Conservation (phyloP, 2,329 filamentous ascomycete genomes). For the Cytospora mali region DNA sequence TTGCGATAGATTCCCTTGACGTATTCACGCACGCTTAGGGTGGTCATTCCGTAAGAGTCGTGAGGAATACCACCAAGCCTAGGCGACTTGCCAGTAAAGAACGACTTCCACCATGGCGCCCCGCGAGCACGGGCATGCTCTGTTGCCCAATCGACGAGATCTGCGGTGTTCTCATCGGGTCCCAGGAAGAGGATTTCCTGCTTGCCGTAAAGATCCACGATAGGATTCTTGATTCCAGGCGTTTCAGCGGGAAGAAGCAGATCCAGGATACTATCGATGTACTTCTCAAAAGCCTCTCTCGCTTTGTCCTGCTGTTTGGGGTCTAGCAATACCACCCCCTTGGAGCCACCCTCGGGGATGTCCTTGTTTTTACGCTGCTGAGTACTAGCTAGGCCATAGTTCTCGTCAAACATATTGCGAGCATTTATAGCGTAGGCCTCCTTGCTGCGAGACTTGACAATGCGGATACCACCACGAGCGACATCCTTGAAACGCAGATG, state of each 20-base stretch:
- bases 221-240: slow-evolving; percentile 97
- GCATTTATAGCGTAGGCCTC: slow-evolving; percentile 97
- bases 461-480: slow-evolving; percentile 93
- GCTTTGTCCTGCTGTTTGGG: slow-evolving; percentile 92
- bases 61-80: slow-evolving; percentile 96
- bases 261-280: slow-evolving; percentile 98
- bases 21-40: slow-evolving; percentile 92
- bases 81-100: slow-evolving; percentile 98
- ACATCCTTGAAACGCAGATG: slow-evolving; percentile 98
- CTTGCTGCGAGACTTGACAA: slow-evolving; percentile 96
- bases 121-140: slow-evolving; percentile 85
- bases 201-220: slow-evolving; percentile 93
- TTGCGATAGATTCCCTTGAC: slow-evolving; percentile 97
- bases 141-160: slow-evolving; percentile 98
- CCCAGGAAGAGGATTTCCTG: slow-evolving; percentile 98
- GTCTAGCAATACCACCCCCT: slow-evolving; percentile 95
- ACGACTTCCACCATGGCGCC: slow-evolving; percentile 99
- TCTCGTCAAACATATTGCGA: slow-evolving; percentile 95
- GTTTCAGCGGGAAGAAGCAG: slow-evolving; percentile 86
- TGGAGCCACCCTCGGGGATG: slow-evolving; percentile 96
- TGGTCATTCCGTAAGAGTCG: slow-evolving; percentile 97
- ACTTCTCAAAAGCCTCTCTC: slow-evolving; percentile 95
- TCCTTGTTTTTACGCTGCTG: slow-evolving; percentile 99
- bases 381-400: slow-evolving; percentile 96
- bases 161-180: slow-evolving; percentile 97